Percentiles rank a stretch among this genome's conserved stretches.
Evolutionary conservation across 805 yeast species (phyloP).

Genomic region (Schizosaccharomyces cryophilus): DNA sequence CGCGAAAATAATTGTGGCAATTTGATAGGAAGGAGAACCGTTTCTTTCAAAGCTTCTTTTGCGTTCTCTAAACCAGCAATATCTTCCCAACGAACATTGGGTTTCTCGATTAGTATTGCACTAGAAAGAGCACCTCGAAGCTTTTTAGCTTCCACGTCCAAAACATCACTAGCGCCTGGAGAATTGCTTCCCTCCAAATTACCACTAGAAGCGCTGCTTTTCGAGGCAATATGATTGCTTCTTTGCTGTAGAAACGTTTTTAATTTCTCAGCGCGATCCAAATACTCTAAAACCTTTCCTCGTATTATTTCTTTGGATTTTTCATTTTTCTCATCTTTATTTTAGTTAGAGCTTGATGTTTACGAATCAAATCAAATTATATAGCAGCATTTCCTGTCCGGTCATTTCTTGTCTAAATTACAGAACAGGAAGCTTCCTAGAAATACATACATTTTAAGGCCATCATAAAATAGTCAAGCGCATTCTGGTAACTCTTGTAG

Average conservation of each 20-base stretch:
- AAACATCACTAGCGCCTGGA: constrained; percentile 32
- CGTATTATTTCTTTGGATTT: constrained; percentile 71
- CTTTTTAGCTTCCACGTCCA: constrained; percentile 65
- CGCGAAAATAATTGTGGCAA: constrained; percentile 92
- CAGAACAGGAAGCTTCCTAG: too few relatives aligned
- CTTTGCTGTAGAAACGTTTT: constrained; percentile 63
- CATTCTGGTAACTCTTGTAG: constrained; percentile 72
- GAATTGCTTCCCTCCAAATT: constrained; percentile 19
- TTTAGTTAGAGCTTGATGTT: not conserved
- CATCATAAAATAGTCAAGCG: constrained; percentile 80
- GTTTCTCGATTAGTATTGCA: constrained; percentile 74
- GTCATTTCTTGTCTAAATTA: too few relatives aligned
- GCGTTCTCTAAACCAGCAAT: constrained; percentile 91
- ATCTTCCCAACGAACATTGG: constrained; percentile 83
- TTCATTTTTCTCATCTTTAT: constrained; percentile 52
- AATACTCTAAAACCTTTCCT: constrained; percentile 71
- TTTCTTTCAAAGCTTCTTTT: constrained; percentile 88
- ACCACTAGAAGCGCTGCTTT: constrained; percentile 12
- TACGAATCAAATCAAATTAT: not conserved
- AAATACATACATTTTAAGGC: constrained; percentile 47
- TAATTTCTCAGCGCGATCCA: constrained; percentile 79
- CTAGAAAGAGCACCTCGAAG: constrained; percentile 68
- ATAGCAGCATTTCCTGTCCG: too few relatives aligned
- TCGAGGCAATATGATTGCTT: constrained; percentile 16
- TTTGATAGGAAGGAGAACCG: constrained; percentile 84